Base-by-base conservation (phyloP, 2,329 filamentous ascomycete species). In the Penicillium griseofulvum region DNA sequence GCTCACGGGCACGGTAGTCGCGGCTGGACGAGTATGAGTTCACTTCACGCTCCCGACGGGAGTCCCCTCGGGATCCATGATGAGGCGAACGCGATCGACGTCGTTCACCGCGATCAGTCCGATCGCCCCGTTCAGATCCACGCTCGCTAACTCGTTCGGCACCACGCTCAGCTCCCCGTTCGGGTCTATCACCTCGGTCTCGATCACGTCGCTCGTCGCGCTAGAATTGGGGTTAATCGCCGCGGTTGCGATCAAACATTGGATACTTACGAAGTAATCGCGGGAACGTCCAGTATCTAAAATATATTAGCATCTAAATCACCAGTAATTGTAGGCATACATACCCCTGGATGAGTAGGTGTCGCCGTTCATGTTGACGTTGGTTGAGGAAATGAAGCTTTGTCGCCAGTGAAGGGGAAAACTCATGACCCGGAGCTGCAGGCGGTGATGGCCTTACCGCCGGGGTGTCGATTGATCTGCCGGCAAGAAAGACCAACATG, bases 1-100 rank as follows among this genome's bases (percentile, higher is more conserved):
- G 89, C 78, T 97, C 93, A 59, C 93, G 83, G 72, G 96, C 93
- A 71, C 93, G 86, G 74, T 96, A 95, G 77, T 88, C 92, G 65
- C 93, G 88, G 75, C 91, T 96, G 6, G 90, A 91, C 19, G 92
- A 96, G 77, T 97, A 97, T 54, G 89, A 87, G 75, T 97, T 91
- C 73, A 85, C 82, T 65, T 90, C 87, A 52, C 83, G 84, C 49
- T 94, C 88, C 65, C 88, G 88, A 65, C 90, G 86, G 64, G 81
- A 78, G 39, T 54, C 52, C 54, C 80, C 75, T 60, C 87, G 80
- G 55, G 87, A 83, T 63, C 85, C 82, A 69, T 90, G 86, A 66
- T 89, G 87, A 55, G 92, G 92, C 17, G 93, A 97, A 71, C 93
- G 87, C 58, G 92, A 96, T 62, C 93, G 88, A 76, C 91, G 83